Evolutionary conservation across 2,329 filamentous ascomycete species (phyloP).

Genomic region (Xylaria digitata): DNA sequence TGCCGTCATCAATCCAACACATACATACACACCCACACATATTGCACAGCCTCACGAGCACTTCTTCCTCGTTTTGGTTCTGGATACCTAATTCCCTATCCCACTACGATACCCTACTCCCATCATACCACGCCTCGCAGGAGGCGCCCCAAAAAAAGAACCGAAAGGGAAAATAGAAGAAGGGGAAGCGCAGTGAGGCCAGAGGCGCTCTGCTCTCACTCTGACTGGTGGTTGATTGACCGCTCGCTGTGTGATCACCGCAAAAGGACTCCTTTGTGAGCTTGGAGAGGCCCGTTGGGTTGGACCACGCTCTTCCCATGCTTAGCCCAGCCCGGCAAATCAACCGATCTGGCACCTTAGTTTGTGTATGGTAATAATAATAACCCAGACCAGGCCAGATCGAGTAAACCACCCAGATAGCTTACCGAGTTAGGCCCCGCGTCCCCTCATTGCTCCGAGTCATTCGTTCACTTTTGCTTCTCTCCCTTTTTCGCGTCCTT

Average conservation of each 20-base stretch:
- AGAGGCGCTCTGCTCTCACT: neutral
- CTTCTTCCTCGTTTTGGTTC: neutral
- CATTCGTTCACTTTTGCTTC: constrained; percentile 2
- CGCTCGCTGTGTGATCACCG: neutral
- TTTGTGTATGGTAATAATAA: constrained; percentile 15
- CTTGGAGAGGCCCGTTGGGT: neutral
- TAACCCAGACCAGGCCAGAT: constrained; percentile 12
- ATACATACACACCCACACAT: constrained; percentile 2
- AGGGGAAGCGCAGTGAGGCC: neutral
- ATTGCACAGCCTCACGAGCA: constrained; percentile 28
- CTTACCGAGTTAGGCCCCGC: constrained; percentile 32
- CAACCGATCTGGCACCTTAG: constrained; percentile 3
- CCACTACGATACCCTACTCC: neutral
- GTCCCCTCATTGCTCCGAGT: constrained; percentile 35
- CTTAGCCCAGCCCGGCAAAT: constrained; percentile 13
- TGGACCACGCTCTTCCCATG: neutral
- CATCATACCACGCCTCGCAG: constrained; percentile 8
- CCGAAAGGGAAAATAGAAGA: neutral
- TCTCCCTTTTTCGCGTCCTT: constrained; percentile 12
- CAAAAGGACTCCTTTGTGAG: neutral
- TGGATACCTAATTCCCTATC: neutral
- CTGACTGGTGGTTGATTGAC: neutral
- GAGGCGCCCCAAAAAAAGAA: constrained; percentile 20
- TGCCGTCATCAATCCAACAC: constrained; percentile 15
- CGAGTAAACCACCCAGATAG: constrained; percentile 21